Percentiles rank a stretch among this genome's conserved stretches.
These are phyloP conservation scores for Aspergillus piperis DNA, from an alignment of 2,329 filamentous ascomycete genomes.

Conservation along the genomic window DNA sequence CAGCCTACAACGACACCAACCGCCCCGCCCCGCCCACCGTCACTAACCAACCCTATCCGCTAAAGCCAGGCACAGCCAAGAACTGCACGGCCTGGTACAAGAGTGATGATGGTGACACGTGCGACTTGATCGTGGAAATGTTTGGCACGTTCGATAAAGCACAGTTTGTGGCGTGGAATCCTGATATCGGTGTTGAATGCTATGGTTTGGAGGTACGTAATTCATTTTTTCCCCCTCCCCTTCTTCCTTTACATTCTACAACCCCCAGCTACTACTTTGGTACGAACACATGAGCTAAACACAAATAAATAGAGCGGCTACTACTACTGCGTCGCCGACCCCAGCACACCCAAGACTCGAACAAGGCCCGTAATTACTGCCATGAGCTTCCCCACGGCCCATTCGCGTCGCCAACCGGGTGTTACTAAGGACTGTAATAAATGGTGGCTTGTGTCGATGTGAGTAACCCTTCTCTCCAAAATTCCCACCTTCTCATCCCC, in stretches of 20 bases:
- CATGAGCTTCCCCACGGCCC: neutral
- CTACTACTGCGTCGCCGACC: slow-evolving; percentile 12
- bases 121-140: slow-evolving; percentile 8
- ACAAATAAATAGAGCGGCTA: neutral
- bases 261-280: no score
- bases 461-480: neutral
- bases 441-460: slow-evolving; percentile 9
- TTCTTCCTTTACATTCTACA: neutral
- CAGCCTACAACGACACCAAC: slow-evolving; percentile 5
- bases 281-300: no score
- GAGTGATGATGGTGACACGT: slow-evolving; percentile 9
- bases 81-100: slow-evolving; percentile 14
- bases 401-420: slow-evolving; percentile 3
- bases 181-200: slow-evolving; percentile 1
- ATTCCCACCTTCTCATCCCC: no score
- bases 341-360: slow-evolving; percentile 10
- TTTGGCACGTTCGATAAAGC: slow-evolving; percentile 12
- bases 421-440: neutral
- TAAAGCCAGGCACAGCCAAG: neutral
- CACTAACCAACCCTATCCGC: slow-evolving; percentile 3
- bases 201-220: neutral
- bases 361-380: neutral
- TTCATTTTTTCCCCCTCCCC: neutral
- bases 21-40: slow-evolving; percentile 9
- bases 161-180: slow-evolving; percentile 15